A percentile compares a stretch with the other conserved stretches of the same genome.
These are phyloP conservation scores for Aphanomyces stellatus DNA, from an alignment of 352 stramenopile genomes.

Conservation along the genomic window DNA sequence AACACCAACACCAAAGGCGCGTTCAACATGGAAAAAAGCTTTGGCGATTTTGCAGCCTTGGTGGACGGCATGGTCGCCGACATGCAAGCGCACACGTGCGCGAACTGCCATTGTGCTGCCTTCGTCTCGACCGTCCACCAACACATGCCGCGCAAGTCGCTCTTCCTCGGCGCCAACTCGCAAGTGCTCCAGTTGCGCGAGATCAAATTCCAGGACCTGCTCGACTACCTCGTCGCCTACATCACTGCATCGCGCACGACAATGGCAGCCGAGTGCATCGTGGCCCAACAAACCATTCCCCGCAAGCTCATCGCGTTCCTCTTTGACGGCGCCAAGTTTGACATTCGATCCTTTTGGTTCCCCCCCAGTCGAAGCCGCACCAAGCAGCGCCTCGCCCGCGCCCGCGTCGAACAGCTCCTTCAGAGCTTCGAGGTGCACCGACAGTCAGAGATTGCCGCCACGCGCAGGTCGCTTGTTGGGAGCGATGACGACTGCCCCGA, in stretches of 20 bases:
- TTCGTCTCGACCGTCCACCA: not conserved
- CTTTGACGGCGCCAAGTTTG: conserved; percentile 18
- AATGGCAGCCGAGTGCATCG: not conserved
- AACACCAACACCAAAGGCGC: not conserved
- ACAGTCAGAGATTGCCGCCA: too few species aligned
- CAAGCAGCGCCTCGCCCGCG: not conserved
- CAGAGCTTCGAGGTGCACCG: too few species aligned
- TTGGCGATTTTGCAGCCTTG: not conserved
- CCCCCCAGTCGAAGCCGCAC: not conserved
- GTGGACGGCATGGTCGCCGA: not conserved
- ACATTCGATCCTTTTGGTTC: conserved; percentile 15
- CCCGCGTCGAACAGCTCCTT: not conserved
- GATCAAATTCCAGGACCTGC: conserved; percentile 6
- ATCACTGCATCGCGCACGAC: conserved; percentile 15
- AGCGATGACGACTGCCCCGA: too few species aligned
- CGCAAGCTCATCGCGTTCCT: conserved; percentile 16
- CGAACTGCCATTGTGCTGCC: not conserved
- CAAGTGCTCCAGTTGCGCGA: conserved; percentile 3
- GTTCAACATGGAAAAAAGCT: conserved; percentile 14
- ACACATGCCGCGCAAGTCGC: not conserved
- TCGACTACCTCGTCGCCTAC: not conserved
- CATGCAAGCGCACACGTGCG: not conserved
- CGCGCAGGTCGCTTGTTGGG: too few species aligned
- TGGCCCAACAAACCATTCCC: not conserved
- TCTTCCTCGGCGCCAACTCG: not conserved